A percentile compares a stretch with the other conserved stretches of the same genome.
Evolutionary conservation across 2,329 filamentous ascomycete genomes (phyloP).

Genomic region (Diaporthe vexans): DNA sequence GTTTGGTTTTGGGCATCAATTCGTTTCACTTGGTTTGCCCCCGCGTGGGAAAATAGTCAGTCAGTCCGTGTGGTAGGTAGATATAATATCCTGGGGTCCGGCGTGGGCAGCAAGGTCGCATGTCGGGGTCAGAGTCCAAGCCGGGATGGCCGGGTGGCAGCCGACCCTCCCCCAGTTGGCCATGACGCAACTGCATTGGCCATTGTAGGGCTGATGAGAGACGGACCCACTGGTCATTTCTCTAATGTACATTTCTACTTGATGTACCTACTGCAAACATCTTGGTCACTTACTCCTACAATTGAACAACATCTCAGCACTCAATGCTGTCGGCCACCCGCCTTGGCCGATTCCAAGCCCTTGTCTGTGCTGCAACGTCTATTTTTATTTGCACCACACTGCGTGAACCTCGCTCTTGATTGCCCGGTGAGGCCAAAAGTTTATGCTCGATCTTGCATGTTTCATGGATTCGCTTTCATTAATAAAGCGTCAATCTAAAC

Average conservation of each 20-base stretch:
- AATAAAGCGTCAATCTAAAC: background rate
- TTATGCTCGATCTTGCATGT: no score
- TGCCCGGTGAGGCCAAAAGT: no score
- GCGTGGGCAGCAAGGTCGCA: background rate
- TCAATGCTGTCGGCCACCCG: no score
- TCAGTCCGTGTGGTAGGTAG: background rate
- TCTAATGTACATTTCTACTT: background rate
- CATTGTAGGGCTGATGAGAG: slow-evolving; percentile 1
- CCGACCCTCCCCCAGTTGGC: no score
- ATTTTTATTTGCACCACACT: no score
- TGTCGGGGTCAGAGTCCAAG: background rate
- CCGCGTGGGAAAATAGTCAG: background rate
- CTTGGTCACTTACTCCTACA: background rate
- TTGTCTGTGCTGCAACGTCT: no score
- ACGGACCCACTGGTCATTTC: background rate
- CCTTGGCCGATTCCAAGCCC: no score
- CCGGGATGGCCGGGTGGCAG: slow-evolving; percentile 3
- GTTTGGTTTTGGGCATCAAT: background rate
- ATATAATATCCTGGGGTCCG: background rate
- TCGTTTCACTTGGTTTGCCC: background rate
- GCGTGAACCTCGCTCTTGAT: background rate
- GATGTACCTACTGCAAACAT: background rate
- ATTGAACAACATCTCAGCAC: no score
- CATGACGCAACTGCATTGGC: slow-evolving; percentile 10
- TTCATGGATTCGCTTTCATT: background rate